These are phyloP conservation scores for Pythium myriotylum DNA, from an alignment of 352 stramenopile species.

Conservation along the genomic window DNA sequence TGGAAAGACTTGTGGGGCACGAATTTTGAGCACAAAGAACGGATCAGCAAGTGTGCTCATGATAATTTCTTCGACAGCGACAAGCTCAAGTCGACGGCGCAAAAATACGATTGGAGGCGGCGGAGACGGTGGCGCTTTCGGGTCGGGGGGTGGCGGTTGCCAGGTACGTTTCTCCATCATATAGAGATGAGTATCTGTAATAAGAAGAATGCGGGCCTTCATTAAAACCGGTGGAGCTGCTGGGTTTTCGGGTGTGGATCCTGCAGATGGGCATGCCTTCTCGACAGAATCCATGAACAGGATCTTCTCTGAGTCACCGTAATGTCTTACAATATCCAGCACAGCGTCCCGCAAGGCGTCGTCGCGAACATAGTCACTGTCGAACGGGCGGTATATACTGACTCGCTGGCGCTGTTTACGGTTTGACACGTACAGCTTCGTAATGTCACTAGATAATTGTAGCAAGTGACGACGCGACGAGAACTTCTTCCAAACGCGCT, in stretches of 20 bases:
- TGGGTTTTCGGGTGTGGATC: not conserved
- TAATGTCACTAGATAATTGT: conserved; percentile 83
- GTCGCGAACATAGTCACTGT: conserved; percentile 82
- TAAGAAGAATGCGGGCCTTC: conserved; percentile 53
- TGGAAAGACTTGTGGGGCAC: conserved; percentile 46
- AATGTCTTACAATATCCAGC: conserved; percentile 68
- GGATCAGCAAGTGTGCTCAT: conserved; percentile 84
- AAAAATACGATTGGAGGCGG: conserved; percentile 70
- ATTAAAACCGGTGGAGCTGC: conserved; percentile 38
- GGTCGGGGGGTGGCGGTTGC: conserved; percentile 48
- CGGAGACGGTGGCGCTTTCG: conserved; percentile 48
- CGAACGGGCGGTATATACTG: conserved; percentile 87
- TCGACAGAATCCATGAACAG: conserved; percentile 79
- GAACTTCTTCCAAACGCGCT: conserved; percentile 85
- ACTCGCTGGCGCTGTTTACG: conserved; percentile 84
- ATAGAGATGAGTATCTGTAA: conserved; percentile 78
- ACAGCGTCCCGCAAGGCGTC: conserved; percentile 61
- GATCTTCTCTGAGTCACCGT: conserved; percentile 82
- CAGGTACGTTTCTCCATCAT: conserved; percentile 78
- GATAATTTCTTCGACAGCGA: conserved; percentile 70
- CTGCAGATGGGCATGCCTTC: conserved; percentile 44
- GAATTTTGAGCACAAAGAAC: conserved; percentile 76
- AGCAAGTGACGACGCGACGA: conserved; percentile 79
- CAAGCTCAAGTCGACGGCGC: conserved; percentile 62
- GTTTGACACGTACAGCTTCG: conserved; percentile 79